These are phyloP conservation scores for Trichoderma semiorbis DNA, from an alignment of 2,329 filamentous ascomycete genomes.

Conservation along the genomic window DNA sequence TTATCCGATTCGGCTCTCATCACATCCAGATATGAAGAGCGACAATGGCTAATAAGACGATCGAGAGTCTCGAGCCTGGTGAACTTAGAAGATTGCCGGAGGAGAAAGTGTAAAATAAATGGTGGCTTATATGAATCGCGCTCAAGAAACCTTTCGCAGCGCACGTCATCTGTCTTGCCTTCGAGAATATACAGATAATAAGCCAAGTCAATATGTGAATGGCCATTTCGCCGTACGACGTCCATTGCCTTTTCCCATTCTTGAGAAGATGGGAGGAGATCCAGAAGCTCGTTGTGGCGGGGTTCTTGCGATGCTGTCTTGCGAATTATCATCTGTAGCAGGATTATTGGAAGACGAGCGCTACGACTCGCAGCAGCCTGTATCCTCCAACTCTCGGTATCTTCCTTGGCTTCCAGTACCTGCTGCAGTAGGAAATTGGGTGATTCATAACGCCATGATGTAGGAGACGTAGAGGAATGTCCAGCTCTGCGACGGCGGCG, in stretches of 20 bases:
- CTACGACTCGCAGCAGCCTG: conserved; percentile 27
- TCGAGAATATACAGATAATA: conserved; percentile 31
- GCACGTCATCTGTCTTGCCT: conserved; percentile 30
- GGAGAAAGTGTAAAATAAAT: conserved; percentile 32
- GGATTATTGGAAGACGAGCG: conserved; percentile 29
- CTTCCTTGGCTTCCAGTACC: conserved; percentile 17
- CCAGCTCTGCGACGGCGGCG: not conserved
- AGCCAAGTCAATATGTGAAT: conserved; percentile 24
- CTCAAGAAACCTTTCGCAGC: conserved; percentile 32
- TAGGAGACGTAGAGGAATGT: not conserved
- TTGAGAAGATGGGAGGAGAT: conserved; percentile 26
- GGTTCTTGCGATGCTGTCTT: conserved; percentile 21
- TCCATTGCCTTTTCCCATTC: conserved; percentile 26
- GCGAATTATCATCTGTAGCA: conserved; percentile 33
- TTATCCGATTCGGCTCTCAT: not conserved
- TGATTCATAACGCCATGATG: conserved; percentile 16
- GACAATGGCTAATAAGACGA: conserved; percentile 28
- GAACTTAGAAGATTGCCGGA: conserved; percentile 28
- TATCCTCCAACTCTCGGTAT: conserved; percentile 21
- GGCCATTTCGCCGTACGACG: conserved; percentile 22
- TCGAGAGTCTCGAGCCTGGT: conserved; percentile 25
- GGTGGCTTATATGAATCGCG: conserved; percentile 25
- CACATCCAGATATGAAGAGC: conserved; percentile 18
- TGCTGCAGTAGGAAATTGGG: conserved; percentile 27
- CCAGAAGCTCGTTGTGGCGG: conserved; percentile 21